These are phyloP conservation scores for Begonia loranthoides DNA, from an alignment of 306 rosid genomes.

Conservation along the genomic window DNA sequence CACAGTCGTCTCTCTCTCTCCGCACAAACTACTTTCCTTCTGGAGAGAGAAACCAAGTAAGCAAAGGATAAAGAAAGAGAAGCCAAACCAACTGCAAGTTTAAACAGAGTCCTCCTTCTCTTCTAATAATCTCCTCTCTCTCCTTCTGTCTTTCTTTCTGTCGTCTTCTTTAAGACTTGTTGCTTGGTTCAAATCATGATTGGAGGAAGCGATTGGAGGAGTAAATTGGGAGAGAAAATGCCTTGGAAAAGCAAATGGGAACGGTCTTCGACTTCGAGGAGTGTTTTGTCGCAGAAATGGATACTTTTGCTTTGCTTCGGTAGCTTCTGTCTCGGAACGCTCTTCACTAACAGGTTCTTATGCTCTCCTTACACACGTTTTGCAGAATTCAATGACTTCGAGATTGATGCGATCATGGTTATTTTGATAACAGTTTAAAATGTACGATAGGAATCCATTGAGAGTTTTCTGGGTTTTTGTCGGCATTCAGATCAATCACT, in stretches of 20 bases:
- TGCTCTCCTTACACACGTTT: background rate
- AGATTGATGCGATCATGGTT: no score
- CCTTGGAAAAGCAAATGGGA: slow-evolving; percentile 12
- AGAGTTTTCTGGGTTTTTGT: no score
- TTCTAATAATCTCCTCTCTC: background rate
- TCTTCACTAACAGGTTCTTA: slow-evolving; percentile 12
- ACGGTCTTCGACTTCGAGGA: slow-evolving; percentile 7
- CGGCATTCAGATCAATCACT: no score
- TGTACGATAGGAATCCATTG: no score
- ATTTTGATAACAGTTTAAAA: no score
- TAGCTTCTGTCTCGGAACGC: slow-evolving; percentile 14
- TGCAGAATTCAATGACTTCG: no score
- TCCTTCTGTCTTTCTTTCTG: background rate
- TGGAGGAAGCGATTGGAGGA: background rate
- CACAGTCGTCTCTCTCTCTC: no score
- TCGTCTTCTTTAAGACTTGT: slow-evolving; percentile 6
- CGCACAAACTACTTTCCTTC: no score
- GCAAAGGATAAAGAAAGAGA: slow-evolving; percentile 1
- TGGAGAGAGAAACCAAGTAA: background rate
- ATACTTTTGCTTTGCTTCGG: slow-evolving; percentile 9
- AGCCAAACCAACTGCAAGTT: background rate
- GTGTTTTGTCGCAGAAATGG: slow-evolving; percentile 12
- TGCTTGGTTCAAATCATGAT: background rate
- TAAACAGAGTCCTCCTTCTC: background rate
- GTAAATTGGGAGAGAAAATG: slow-evolving; percentile 3